phyloP scores from a whole-genome alignment of 768 basidiomycete species.

The Mycena pura region DNA sequence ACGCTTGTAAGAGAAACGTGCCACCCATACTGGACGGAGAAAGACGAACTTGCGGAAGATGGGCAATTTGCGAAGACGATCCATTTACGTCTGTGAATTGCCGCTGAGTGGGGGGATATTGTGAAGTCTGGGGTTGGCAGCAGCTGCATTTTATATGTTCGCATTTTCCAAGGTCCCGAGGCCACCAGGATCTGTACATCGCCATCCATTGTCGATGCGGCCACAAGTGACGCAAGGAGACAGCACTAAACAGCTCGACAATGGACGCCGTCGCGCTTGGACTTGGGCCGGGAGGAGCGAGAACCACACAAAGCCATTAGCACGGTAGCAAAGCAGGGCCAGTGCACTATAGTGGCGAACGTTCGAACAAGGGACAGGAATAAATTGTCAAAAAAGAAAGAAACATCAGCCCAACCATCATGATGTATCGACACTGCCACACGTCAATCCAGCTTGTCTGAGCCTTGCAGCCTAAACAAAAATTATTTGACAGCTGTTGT shows the following conservation, averaged over 20 bases:
- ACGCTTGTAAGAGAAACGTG: neutral
- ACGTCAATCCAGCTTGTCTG: slow-evolving; percentile 2
- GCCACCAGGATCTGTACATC: slow-evolving; percentile 3
- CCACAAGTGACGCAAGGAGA: neutral
- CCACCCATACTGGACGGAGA: neutral
- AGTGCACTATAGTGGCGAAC: too few species aligned
- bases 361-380: too few species aligned
- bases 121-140: too few species aligned
- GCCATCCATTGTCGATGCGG: neutral
- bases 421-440: too few species aligned
- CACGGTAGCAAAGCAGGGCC: too few species aligned
- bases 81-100: neutral
- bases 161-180: slow-evolving; percentile 15
- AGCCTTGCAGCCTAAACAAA: slow-evolving; percentile 10
- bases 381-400: too few species aligned
- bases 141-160: neutral
- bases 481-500: neutral
- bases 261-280: too few species aligned
- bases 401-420: too few species aligned
- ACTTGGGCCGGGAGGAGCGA: too few species aligned
- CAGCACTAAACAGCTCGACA: too few species aligned
- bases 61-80: slow-evolving; percentile 18
- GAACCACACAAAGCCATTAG: too few species aligned
- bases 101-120: neutral
- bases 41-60: slow-evolving; percentile 17